Conservation (phyloP, 2,329 filamentous ascomycete species). For the Claviceps fusiformis region DNA sequence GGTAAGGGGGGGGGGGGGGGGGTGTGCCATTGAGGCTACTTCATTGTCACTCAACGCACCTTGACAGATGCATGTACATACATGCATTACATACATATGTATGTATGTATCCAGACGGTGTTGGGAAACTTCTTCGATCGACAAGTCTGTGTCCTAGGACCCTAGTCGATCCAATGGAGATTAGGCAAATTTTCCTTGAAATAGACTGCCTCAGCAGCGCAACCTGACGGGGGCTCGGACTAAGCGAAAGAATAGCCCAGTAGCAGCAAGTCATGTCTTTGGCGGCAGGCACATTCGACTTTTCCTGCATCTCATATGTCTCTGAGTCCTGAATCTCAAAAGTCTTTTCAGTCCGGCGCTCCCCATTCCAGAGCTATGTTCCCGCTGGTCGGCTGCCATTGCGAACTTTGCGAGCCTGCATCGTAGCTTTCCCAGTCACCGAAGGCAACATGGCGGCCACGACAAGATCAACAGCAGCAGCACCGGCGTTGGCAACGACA, state of each 20-base stretch:
- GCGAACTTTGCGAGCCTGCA: background rate
- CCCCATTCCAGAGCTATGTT: background rate
- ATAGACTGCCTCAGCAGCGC: background rate
- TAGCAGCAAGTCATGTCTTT: background rate
- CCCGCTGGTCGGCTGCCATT: background rate
- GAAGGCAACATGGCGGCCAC: background rate
- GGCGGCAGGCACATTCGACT: background rate
- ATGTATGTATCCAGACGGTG: background rate
- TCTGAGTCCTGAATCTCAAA: background rate
- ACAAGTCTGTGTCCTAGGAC: background rate
- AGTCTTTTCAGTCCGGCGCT: background rate
- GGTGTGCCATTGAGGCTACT: background rate
- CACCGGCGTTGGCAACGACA: background rate
- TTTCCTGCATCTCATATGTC: background rate
- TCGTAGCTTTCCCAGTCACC: background rate
- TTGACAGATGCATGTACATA: background rate
- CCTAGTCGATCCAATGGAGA: background rate
- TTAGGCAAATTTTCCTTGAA: background rate
- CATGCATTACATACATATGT: background rate
- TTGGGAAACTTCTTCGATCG: background rate
- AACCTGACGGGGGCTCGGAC: background rate
- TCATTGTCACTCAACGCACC: background rate
- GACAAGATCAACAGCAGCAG: background rate
- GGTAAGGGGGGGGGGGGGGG: background rate
- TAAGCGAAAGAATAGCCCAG: background rate